Base-by-base conservation (phyloP, 441 rosid species). In the Populus hybrid region DNA sequence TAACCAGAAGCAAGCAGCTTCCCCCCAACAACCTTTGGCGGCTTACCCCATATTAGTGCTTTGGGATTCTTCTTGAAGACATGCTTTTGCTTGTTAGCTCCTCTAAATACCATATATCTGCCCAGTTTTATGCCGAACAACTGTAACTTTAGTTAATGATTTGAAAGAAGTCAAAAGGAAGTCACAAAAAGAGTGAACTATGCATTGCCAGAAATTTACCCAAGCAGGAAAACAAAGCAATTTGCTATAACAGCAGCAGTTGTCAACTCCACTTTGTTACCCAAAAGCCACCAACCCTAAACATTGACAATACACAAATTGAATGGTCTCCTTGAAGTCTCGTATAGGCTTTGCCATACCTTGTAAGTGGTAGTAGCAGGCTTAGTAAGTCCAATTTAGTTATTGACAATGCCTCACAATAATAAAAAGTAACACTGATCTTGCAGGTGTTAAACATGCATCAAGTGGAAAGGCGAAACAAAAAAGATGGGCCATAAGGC, bases 251-350 rank as follows among this genome's bases (percentile, higher is more conserved):
- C 84, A 26, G 90, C 91, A 72, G 84, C 87, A 72, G 83, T 84
- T 64, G 93, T 89, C 79, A 89, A 83, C 81, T 94, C 88, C 84
- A 90, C 94, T 72, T 85, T 85, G 83, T 95, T 92, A 78, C 78
- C 81, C 89, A 92, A 81, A 81, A 95, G 95, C 99, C 99, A 92
- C 97, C 99, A 95, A 50, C 94, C 97, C 98, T 91, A 84, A 69
- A 84, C 20, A 71, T 46, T 14, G 32, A 73, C 57, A 18, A 70
- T 59, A 10, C 36, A 75, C 18, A 67, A 76, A 76, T 16, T 63
- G 32, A 84, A 40, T 69, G 23, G 77, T n/a, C 30, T 6, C 23
- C n/a, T 32, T 23, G 57, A 40, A 63, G 30, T 50, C 46, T 73
- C 4, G 10, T 28, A 32, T 28, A 67, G 30, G 36, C 42, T 72